These are phyloP conservation scores for Ramularia endophylla DNA, from an alignment of 2,329 filamentous ascomycete species.

Conservation along the genomic window DNA sequence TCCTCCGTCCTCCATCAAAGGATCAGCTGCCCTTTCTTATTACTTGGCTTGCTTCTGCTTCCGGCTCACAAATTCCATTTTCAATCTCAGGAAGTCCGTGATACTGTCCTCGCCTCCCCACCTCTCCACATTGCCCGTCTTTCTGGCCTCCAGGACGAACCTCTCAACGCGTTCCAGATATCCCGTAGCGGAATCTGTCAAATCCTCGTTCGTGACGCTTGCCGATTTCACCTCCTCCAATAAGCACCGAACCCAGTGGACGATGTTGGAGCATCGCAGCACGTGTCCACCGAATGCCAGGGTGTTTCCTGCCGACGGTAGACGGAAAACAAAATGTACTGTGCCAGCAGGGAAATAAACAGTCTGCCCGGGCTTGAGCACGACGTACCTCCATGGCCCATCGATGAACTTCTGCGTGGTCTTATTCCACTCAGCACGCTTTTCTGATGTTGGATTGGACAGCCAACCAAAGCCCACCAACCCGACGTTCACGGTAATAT, in stretches of 20 bases:
- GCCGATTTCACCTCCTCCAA: constrained; percentile 38
- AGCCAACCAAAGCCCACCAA: constrained; percentile 30
- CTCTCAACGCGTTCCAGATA: constrained; percentile 27
- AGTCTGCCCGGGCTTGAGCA: constrained; percentile 27
- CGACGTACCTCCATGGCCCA: constrained; percentile 27
- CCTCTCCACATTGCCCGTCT: constrained; percentile 19
- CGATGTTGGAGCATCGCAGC: constrained; percentile 30
- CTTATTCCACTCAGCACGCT: constrained; percentile 23
- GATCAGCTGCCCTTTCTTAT: not conserved
- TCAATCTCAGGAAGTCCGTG: constrained; percentile 25
- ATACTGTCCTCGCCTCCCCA: constrained; percentile 26
- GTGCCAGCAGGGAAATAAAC: constrained; percentile 30
- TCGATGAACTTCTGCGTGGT: constrained; percentile 16
- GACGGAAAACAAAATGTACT: constrained; percentile 31
- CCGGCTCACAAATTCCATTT: constrained; percentile 20
- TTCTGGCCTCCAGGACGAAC: constrained; percentile 24
- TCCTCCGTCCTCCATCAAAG: not conserved
- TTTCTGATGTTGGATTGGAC: constrained; percentile 19
- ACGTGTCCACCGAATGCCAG: constrained; percentile 31
- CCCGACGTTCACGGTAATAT: constrained; percentile 30
- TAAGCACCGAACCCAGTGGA: constrained; percentile 41
- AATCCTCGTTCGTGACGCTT: constrained; percentile 41
- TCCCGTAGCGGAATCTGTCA: constrained; percentile 33
- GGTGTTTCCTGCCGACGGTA: constrained; percentile 25
- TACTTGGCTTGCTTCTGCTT: constrained; percentile 9